Evolutionary conservation across 805 yeast genomes (phyloP), one percentile per base, ranked within the genome.

Genomic region (Danielozyma ontarioensis): DNA sequence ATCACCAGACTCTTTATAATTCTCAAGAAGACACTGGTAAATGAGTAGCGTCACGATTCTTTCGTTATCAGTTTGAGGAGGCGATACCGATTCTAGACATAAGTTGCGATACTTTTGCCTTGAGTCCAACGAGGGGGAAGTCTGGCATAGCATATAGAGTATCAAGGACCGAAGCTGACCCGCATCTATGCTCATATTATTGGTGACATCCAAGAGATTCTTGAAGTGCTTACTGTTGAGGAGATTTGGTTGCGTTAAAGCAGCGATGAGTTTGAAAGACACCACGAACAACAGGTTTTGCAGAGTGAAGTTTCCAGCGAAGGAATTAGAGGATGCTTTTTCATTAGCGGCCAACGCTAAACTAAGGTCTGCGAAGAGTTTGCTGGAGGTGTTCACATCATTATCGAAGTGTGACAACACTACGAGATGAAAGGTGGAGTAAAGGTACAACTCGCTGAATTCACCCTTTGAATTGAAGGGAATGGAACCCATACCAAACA

Each of bases 361-460:
- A n/a, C n/a, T n/a, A n/a, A n/a, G n/a, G n/a, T n/a, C n/a, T n/a
- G n/a, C n/a, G n/a, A n/a, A n/a, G n/a, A n/a, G n/a, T n/a, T n/a
- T n/a, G n/a, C n/a, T n/a, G n/a, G 23, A 21, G 11, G 10, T 21
- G 7, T 8, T 21, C 7, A 11, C 23, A 21, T 8, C 7, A 21
- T 21, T 21, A 29, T 55, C 61, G 33, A 43, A 57, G 32, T 55
- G 54, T 19, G 45, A 40, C 7, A 61, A 40, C 0, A 51, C 35
- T 30, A 55, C 36, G 17, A 62, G 45, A 34, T 60, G 62, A 6
- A 62, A 29, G 3, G 55, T 42, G 6, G 68, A 47, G 29, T 36
- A 58, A 2, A 58, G 42, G 33, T 36, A 50, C 16, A 62, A 39
- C 25, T 64, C 70, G 33, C 41, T 56, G 28, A 43, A 42, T n/a